Conservation (phyloP, 257 asterid species). For the Solanum arcanum region DNA sequence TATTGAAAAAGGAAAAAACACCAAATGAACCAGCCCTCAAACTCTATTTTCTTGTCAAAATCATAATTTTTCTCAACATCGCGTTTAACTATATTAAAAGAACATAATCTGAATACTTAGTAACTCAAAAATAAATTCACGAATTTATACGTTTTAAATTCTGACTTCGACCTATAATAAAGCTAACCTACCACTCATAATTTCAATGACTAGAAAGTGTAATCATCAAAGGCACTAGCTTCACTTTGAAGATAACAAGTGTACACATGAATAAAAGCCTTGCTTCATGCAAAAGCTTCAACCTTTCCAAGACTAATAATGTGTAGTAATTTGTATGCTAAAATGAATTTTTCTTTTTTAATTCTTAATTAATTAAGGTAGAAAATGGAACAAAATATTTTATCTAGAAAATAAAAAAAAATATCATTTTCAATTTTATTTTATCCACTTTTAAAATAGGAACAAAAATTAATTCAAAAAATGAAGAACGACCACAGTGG, state of each 20-base stretch:
- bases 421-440: neutral
- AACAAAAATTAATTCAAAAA: neutral
- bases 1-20: neutral
- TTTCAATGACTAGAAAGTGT: neutral
- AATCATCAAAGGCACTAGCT: neutral
- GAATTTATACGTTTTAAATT: neutral
- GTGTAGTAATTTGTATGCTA: neutral
- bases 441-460: neutral
- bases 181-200: neutral
- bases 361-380: neutral
- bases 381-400: neutral
- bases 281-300: neutral
- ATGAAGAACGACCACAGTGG: slow-evolving; percentile 77
- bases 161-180: fast-evolving
- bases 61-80: neutral
- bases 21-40: neutral
- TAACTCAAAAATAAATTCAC: fast-evolving
- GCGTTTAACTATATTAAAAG: too few relatives aligned
- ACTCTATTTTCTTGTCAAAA: neutral
- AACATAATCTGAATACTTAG: too few relatives aligned
- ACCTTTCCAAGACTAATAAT: neutral
- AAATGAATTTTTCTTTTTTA: neutral
- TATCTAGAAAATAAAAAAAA: neutral
- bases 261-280: neutral
- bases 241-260: neutral